Conservation (phyloP, 1,284 basidiomycete genomes). For the Erythrobasidium hasegawianum region DNA sequence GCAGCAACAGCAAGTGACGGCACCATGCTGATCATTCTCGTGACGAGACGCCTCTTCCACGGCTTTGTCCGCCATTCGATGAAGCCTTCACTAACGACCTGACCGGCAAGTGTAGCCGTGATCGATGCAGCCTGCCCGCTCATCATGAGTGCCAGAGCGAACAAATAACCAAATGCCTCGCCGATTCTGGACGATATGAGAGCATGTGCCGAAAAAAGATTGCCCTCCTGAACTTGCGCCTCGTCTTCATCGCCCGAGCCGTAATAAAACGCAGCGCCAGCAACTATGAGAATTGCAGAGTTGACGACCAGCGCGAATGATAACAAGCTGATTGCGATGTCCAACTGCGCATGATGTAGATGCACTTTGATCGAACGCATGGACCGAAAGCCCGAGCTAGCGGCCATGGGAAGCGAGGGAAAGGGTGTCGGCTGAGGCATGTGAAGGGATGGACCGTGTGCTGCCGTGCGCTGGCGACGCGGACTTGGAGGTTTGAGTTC, state of each 20-base stretch:
- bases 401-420: constrained; percentile 1
- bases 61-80: constrained; percentile 64
- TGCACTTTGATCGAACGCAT: constrained; percentile 56
- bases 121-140: constrained; percentile 89
- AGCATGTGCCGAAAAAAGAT: constrained; percentile 74
- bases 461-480: not conserved
- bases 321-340: constrained; percentile 62
- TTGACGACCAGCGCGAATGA: constrained; percentile 66
- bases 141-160: constrained; percentile 77
- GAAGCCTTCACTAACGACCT: constrained; percentile 91
- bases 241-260: constrained; percentile 47
- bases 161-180: constrained; percentile 70
- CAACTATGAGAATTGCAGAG: constrained; percentile 56
- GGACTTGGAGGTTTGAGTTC: not conserved
- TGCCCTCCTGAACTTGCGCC: constrained; percentile 56
- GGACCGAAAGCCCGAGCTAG: not conserved
- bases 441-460: constrained; percentile 36
- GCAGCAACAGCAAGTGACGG: constrained; percentile 78
- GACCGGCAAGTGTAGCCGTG: constrained; percentile 85
- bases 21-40: constrained; percentile 76
- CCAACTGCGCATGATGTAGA: constrained; percentile 67
- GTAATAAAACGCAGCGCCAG: constrained; percentile 68
- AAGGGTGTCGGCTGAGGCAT: constrained; percentile 39
- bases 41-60: constrained; percentile 68
- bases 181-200: constrained; percentile 67